Conservation (phyloP, 441 rosid genomes). For the Erodium trifolium region DNA sequence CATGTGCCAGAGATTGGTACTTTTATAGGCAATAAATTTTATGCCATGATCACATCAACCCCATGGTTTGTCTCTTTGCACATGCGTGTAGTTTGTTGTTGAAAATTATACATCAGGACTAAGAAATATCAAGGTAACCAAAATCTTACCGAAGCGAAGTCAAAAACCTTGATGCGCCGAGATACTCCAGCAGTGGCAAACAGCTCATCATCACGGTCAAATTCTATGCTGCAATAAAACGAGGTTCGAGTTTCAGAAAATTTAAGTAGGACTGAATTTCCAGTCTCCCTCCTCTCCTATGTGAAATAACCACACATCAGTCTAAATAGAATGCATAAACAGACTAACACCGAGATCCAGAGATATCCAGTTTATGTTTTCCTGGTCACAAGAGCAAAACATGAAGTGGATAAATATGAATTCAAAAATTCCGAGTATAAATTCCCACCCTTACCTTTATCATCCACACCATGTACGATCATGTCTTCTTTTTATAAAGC, state of each 20-base stretch:
- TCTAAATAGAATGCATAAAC: neutral
- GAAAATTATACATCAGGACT: no score
- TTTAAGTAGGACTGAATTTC: neutral
- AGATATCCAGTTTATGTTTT: neutral
- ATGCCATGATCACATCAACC: neutral
- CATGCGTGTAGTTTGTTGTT: neutral
- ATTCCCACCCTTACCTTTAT: neutral
- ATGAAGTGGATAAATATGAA: neutral
- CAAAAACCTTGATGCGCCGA: slow-evolving; percentile 84
- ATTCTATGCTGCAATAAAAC: slow-evolving; percentile 79
- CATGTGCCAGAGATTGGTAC: neutral
- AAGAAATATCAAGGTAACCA: no score
- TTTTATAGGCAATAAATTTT: no score
- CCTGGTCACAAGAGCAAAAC: neutral
- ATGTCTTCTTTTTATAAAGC: neutral
- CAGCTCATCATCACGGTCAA: slow-evolving; percentile 89
- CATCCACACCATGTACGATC: neutral
- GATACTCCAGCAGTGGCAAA: slow-evolving; percentile 99
- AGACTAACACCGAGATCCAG: neutral
- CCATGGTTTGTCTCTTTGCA: slow-evolving; percentile 1
- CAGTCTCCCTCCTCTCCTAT: neutral
- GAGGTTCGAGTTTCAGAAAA: slow-evolving; percentile 15
- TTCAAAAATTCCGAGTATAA: neutral
- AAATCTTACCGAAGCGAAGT: slow-evolving; percentile 73
- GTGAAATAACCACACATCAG: neutral